phyloP scores from a whole-genome alignment of 345 rosid genomes.

The Adansonia digitata region DNA sequence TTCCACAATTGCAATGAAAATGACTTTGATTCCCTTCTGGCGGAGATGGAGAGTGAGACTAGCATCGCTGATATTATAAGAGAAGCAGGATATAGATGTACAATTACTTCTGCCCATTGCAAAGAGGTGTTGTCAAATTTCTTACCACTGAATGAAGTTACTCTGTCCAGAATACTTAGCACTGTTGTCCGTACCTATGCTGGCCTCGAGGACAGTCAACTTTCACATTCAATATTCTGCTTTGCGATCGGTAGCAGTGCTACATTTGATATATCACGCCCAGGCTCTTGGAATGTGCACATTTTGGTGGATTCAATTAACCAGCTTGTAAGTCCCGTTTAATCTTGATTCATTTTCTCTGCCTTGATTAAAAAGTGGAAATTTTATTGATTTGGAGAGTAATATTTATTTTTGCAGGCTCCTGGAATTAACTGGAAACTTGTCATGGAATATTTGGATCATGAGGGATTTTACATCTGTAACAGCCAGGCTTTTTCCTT shows the following conservation, averaged over 20 bases:
- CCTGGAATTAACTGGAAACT: conserved; percentile 68
- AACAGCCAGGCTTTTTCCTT: conserved; percentile 69
- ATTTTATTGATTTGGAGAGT: not conserved
- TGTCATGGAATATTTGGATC: conserved; percentile 73
- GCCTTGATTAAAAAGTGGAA: not conserved
- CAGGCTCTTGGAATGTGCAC: conserved; percentile 68
- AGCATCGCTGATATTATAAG: conserved; percentile 64
- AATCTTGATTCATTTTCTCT: not conserved
- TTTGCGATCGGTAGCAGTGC: conserved; percentile 58
- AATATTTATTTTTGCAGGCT: conserved; percentile 42
- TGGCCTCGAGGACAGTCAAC: conserved; percentile 50
- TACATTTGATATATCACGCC: conserved; percentile 38
- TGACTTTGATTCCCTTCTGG: conserved; percentile 69
- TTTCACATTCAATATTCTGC: conserved; percentile 51
- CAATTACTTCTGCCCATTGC: conserved; percentile 60
- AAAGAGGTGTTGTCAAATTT: conserved; percentile 62
- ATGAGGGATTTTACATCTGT: conserved; percentile 75
- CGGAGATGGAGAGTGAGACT: conserved; percentile 77
- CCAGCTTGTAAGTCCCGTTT: conserved; percentile 54
- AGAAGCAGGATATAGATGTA: conserved; percentile 84
- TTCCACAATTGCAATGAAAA: conserved; percentile 34
- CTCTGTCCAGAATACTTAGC: conserved; percentile 62
- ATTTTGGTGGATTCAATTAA: conserved; percentile 61
- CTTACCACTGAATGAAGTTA: conserved; percentile 57
- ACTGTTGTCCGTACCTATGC: conserved; percentile 42